Evolutionary conservation across 2,329 filamentous ascomycete genomes (phyloP).

Genomic region (Diaporthe australafricana): DNA sequence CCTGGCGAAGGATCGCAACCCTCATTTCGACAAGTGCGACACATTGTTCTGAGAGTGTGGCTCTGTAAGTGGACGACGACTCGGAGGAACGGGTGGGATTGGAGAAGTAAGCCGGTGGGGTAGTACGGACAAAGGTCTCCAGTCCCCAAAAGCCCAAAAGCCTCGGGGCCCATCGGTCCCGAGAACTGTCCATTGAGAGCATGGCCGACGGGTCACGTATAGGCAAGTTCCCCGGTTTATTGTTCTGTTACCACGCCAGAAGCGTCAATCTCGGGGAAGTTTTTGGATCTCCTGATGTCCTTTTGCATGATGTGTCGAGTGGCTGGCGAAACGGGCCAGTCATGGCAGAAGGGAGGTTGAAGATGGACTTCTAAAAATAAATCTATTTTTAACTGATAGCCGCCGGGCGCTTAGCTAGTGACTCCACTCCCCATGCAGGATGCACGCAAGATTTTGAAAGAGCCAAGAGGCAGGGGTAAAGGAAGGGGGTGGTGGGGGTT

Average conservation of each 20-base stretch:
- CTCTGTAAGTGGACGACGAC: conserved; percentile 1
- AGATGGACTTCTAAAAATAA: conserved; percentile 21
- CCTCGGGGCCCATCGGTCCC: conserved; percentile 6
- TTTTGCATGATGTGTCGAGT: conserved; percentile 12
- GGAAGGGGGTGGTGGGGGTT: conserved; percentile 18
- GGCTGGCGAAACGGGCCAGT: conserved; percentile 19
- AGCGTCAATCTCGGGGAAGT: conserved; percentile 13
- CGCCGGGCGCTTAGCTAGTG: conserved; percentile 33
- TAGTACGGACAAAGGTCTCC: conserved; percentile 3
- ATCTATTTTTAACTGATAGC: conserved; percentile 32
- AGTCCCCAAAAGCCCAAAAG: no score
- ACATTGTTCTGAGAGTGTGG: background rate
- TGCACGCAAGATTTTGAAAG: conserved; percentile 19
- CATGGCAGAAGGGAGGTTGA: conserved; percentile 6
- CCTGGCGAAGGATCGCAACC: conserved; percentile 18
- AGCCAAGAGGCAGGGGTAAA: conserved; percentile 17
- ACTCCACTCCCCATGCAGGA: conserved; percentile 24
- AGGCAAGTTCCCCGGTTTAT: background rate
- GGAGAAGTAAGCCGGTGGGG: conserved; percentile 3
- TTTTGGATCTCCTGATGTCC: conserved; percentile 1
- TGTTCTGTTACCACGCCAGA: background rate
- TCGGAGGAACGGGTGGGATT: conserved; percentile 18
- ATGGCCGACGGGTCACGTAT: background rate
- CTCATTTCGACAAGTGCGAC: conserved; percentile 9
- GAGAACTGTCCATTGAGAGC: background rate